These are phyloP conservation scores for Meyerozyma elateridarum DNA, from an alignment of 1,139 yeast genomes.

Conservation along the genomic window DNA sequence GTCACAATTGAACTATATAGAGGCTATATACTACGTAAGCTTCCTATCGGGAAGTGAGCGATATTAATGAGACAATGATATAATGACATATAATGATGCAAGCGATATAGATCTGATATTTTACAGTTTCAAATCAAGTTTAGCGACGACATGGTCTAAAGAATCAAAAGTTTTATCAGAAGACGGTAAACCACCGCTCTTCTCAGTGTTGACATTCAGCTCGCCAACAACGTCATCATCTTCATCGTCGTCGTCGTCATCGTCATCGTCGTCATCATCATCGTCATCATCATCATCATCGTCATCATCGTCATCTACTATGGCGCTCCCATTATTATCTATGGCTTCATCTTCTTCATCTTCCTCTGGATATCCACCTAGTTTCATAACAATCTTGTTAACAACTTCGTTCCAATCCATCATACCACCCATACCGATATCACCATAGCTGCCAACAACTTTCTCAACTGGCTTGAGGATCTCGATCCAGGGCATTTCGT, in stretches of 20 bases:
- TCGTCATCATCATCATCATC: conserved; percentile 47
- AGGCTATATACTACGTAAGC: too few relatives aligned
- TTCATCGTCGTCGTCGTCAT: conserved; percentile 31
- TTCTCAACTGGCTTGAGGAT: conserved; percentile 87
- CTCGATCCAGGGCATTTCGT: conserved; percentile 91
- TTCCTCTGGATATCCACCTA: conserved; percentile 90
- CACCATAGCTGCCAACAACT: conserved; percentile 89
- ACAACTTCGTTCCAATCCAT: conserved; percentile 90
- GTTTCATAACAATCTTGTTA: conserved; percentile 71
- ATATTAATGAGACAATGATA: too few relatives aligned
- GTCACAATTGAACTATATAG: too few relatives aligned
- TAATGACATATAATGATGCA: too few relatives aligned
- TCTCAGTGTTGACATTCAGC: too few relatives aligned
- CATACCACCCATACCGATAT: conserved; percentile 93
- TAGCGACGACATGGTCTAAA: too few relatives aligned
- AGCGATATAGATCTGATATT: too few relatives aligned
- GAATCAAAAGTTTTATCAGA: too few relatives aligned
- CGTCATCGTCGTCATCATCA: conserved; percentile 38
- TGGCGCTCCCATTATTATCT: conserved; percentile 24
- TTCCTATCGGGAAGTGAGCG: too few relatives aligned
- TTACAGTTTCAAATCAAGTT: too few relatives aligned
- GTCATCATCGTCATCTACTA: conserved; percentile 33
- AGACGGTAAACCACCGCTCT: too few relatives aligned
- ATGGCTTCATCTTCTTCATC: conserved; percentile 69
- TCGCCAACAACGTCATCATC: conserved; percentile 39